Conservation (phyloP, 768 basidiomycete genomes). For the Obba rivulosa region DNA sequence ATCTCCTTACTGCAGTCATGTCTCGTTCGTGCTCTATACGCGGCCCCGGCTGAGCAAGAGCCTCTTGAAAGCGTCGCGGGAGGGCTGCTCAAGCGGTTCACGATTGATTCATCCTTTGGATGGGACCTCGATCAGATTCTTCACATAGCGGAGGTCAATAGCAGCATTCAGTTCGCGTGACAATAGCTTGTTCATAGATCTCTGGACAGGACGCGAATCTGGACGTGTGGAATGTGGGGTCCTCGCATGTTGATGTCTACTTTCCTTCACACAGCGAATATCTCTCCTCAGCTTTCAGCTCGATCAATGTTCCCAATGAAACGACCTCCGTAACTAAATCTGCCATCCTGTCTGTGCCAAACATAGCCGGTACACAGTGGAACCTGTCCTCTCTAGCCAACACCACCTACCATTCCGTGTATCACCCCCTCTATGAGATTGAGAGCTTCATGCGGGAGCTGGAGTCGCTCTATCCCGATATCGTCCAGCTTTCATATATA, state of each 20-base stretch:
- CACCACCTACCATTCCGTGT: conserved; percentile 36
- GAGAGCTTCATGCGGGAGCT: conserved; percentile 47
- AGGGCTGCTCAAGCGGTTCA: neutral
- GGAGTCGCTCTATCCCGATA: conserved; percentile 39
- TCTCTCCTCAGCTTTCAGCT: conserved; percentile 7
- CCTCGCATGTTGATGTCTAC: conserved; percentile 47
- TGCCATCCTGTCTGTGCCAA: neutral
- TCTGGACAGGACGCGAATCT: conserved; percentile 33
- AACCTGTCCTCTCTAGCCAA: conserved; percentile 22
- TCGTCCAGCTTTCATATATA: conserved; percentile 39
- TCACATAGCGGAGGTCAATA: conserved; percentile 5
- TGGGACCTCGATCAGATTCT: conserved; percentile 4
- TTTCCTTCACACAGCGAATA: conserved; percentile 23
- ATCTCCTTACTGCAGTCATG: neutral
- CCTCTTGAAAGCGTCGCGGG: neutral
- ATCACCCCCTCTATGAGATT: conserved; percentile 55
- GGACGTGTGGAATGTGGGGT: conserved; percentile 48
- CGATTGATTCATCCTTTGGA: neutral
- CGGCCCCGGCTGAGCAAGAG: neutral
- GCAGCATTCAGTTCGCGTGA: neutral
- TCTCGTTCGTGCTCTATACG: neutral
- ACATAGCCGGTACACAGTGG: conserved; percentile 8
- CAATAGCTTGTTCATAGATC: neutral
- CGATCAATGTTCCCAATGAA: conserved; percentile 18
- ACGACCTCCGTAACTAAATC: conserved; percentile 10